These are phyloP conservation scores for Oryza meridionalis DNA, from an alignment of 176 grass and related monocot genomes.

Conservation along the genomic window DNA sequence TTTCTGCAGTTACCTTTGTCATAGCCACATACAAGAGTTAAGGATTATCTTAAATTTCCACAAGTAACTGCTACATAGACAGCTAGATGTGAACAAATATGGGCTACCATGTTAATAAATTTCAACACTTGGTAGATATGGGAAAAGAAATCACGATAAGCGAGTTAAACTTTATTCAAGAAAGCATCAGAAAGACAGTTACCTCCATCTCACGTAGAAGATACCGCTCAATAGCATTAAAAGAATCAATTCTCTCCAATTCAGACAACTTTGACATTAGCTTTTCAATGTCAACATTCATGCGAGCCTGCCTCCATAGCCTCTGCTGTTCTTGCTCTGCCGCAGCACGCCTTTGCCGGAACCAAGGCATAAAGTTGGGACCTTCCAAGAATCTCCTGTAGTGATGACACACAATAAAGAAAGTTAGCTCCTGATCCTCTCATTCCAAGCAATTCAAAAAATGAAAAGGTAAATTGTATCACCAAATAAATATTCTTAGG, in stretches of 20 bases:
- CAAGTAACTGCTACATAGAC: background rate
- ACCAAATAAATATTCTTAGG: slow-evolving; percentile 30
- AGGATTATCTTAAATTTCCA: slow-evolving; percentile 25
- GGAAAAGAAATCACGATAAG: background rate
- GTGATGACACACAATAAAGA: slow-evolving; percentile 8
- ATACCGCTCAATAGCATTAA: slow-evolving; percentile 84
- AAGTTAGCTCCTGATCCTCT: background rate
- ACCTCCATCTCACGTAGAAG: slow-evolving; percentile 91
- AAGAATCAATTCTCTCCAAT: slow-evolving; percentile 92
- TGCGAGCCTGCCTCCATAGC: slow-evolving; percentile 81
- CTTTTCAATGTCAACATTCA: slow-evolving; percentile 77
- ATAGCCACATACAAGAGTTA: slow-evolving; percentile 16
- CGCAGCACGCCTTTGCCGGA: slow-evolving; percentile 77
- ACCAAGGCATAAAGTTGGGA: slow-evolving; percentile 97
- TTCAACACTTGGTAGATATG: slow-evolving; percentile 1
- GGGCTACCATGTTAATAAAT: background rate
- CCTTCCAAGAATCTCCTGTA: slow-evolving; percentile 84
- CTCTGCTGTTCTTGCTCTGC: slow-evolving; percentile 83
- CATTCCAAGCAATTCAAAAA: slow-evolving; percentile 29
- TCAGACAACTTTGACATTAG: slow-evolving; percentile 88
- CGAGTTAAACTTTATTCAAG: background rate
- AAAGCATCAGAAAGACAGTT: slow-evolving; percentile 27
- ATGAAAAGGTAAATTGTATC: slow-evolving; percentile 8
- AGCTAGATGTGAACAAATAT: background rate
- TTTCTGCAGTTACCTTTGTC: slow-evolving; percentile 1